Evolutionary conservation across 1,139 yeast genomes (phyloP).

Genomic region (Pichia sp.): DNA sequence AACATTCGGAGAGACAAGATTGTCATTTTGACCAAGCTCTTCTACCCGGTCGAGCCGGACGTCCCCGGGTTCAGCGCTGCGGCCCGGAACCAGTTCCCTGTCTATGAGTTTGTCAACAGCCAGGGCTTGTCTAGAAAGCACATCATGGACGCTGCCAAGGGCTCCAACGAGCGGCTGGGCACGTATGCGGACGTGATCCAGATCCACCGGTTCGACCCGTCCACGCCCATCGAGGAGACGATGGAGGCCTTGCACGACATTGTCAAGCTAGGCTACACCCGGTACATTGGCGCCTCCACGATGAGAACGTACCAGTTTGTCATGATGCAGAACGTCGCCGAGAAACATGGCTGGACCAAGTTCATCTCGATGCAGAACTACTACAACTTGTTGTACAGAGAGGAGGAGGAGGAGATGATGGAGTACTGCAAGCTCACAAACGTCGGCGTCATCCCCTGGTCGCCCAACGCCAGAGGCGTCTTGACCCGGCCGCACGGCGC

Average conservation of each 20-base stretch:
- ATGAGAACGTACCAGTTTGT: slow-evolving; percentile 49
- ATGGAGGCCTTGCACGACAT: slow-evolving; percentile 53
- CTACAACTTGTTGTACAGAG: slow-evolving; percentile 52
- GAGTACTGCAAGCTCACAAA: slow-evolving; percentile 47
- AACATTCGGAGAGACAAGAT: slow-evolving; percentile 43
- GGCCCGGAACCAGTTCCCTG: slow-evolving; percentile 15
- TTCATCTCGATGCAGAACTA: slow-evolving; percentile 58
- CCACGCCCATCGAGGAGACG: slow-evolving; percentile 44
- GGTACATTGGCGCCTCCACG: slow-evolving; percentile 59
- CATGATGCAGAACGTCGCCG: slow-evolving; percentile 49
- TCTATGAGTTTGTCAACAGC: slow-evolving; percentile 34
- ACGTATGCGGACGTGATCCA: slow-evolving; percentile 48
- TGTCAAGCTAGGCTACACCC: slow-evolving; percentile 43
- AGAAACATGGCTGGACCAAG: slow-evolving; percentile 48
- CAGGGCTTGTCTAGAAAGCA: slow-evolving; percentile 52
- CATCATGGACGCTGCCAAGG: slow-evolving; percentile 47
- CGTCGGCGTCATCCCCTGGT: slow-evolving; percentile 49
- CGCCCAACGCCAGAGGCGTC: slow-evolving; percentile 48
- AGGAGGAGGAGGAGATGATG: slow-evolving; percentile 58
- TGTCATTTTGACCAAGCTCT: slow-evolving; percentile 45
- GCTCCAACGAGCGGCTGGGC: slow-evolving; percentile 48
- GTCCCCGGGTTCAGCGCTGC: slow-evolving; percentile 21
- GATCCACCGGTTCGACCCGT: slow-evolving; percentile 47
- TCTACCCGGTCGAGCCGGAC: slow-evolving; percentile 33
- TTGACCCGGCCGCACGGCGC: slow-evolving; percentile 39